Conservation (phyloP, 2,329 filamentous ascomycete genomes). For the Penicillium sp. region DNA sequence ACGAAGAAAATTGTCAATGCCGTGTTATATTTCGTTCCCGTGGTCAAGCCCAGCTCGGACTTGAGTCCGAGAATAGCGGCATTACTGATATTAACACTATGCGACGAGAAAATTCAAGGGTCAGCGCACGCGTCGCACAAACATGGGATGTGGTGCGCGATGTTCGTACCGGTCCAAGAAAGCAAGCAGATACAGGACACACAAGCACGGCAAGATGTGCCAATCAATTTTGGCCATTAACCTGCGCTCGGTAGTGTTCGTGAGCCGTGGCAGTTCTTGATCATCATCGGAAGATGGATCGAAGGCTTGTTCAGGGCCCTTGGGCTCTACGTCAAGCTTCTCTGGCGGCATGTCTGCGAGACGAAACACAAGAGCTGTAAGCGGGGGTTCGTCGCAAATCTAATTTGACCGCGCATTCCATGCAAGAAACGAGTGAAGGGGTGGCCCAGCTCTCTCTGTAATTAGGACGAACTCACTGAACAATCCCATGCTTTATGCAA, state of each 20-base stretch:
- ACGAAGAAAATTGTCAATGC: slow-evolving; percentile 81
- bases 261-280: slow-evolving; percentile 37
- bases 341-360: slow-evolving; percentile 15
- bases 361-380: slow-evolving; percentile 12
- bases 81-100: slow-evolving; percentile 77
- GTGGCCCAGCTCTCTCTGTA: background rate
- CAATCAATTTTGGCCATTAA: slow-evolving; percentile 72
- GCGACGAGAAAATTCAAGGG: background rate
- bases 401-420: background rate
- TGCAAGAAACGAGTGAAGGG: background rate
- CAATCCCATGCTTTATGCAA: slow-evolving; percentile 18
- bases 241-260: slow-evolving; percentile 57
- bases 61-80: slow-evolving; percentile 69
- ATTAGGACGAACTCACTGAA: slow-evolving; percentile 17
- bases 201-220: slow-evolving; percentile 72
- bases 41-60: slow-evolving; percentile 62
- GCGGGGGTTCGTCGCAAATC: slow-evolving; percentile 4
- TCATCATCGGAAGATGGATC: slow-evolving; percentile 7
- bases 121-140: slow-evolving; percentile 13
- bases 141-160: slow-evolving; percentile 1
- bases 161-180: slow-evolving; percentile 60
- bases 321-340: slow-evolving; percentile 29
- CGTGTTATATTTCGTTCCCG: slow-evolving; percentile 68
- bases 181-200: slow-evolving; percentile 70
- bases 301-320: slow-evolving; percentile 15